These are phyloP conservation scores for Cryphonectria nitschkei DNA, from an alignment of 2,329 filamentous ascomycete species.

Conservation along the genomic window DNA sequence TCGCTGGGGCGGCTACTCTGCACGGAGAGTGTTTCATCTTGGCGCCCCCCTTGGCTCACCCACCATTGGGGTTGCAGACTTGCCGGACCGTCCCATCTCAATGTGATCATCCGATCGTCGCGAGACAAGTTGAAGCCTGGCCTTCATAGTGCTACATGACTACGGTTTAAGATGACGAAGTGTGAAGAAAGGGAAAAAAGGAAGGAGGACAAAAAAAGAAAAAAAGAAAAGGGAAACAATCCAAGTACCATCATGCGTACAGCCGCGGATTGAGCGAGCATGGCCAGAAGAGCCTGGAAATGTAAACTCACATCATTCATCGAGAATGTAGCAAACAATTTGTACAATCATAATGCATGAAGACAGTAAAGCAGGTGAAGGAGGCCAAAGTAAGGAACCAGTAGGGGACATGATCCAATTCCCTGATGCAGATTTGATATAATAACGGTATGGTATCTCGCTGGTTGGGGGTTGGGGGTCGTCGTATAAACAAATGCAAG, in stretches of 20 bases:
- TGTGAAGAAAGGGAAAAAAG: neutral
- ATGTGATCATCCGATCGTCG: neutral
- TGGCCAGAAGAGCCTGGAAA: neutral
- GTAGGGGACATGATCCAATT: neutral
- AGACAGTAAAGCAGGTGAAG: neutral
- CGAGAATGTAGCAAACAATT: neutral
- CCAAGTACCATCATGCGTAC: neutral
- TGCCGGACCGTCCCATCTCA: neutral
- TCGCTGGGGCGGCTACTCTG: slow-evolving; percentile 9
- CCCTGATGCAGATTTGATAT: slow-evolving; percentile 5
- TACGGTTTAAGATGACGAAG: neutral
- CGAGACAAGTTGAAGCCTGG: neutral
- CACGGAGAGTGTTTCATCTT: slow-evolving; percentile 9
- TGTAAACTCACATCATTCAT: neutral
- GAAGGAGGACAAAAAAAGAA: neutral
- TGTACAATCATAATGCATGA: neutral
- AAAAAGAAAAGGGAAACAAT: neutral
- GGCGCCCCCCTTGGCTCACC: neutral
- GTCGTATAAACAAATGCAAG: slow-evolving; percentile 4
- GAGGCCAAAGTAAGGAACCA: neutral
- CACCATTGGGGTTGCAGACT: neutral
- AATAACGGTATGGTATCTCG: slow-evolving; percentile 15
- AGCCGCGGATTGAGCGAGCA: neutral
- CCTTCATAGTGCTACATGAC: too few species aligned
- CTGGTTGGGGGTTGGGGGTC: neutral